Base-by-base conservation (phyloP, 1,139 yeast genomes). In the Lodderomyces jiufengensis region DNA sequence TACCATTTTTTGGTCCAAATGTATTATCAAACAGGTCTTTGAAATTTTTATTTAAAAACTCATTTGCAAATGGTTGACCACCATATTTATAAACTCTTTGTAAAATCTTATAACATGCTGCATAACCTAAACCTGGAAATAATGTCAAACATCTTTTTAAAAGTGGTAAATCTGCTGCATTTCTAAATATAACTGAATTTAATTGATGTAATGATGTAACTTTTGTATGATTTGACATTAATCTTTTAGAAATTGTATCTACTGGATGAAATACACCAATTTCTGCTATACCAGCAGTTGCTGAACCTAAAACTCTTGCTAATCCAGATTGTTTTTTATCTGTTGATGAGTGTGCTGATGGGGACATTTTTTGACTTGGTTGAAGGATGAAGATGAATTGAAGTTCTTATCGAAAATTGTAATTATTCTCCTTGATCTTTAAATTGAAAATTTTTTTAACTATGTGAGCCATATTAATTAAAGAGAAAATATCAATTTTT, bases 21-120 rank as follows among this genome's bases (percentile, higher is more conserved):
- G 73, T 67, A 42, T 70, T 63, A 52, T 92, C 96, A 57, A 80
- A 92, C 37, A 70, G 57, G 37, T 73, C 68, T 55, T 76, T 79
- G 69, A 80, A 86, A 68, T 87, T 84, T 51, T 74, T 70, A 50
- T 85, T 76, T 58, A 92, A 74, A 57, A 82, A 86, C 65, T 92
- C 99, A 58, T 90, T 92, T 46, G 94, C 99, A 57, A 88, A 90
- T 38, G 99, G 98, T 66, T 92, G 99, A 36, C 99, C 99, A 57
- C 98, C 97, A 61, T 94, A 92, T 66, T 92, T 92, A 76, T 94
- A 92, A 37, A 92, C 97, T 70, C 99, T 82, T 68, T 92, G 99
- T 54, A 92, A 73, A 52, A 92, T 84, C 71, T 92, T 92, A 75
- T 92, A 92, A 49, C 90, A 86, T 32, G 98, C 98, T 48, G 98